Base-by-base conservation (phyloP, 169 alveolate genomes). In the Plasmodium ovale region DNA sequence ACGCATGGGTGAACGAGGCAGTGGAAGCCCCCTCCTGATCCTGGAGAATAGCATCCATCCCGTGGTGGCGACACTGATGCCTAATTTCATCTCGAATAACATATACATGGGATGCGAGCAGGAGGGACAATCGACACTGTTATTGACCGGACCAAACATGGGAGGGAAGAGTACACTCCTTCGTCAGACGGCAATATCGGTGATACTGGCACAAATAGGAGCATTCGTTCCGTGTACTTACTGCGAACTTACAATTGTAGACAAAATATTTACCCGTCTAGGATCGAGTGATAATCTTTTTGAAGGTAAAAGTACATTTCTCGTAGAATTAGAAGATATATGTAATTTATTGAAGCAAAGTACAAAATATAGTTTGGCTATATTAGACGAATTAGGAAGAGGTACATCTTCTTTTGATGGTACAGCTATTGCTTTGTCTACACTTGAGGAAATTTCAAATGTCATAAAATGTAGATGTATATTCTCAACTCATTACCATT, bases 111-210 rank as follows among this genome's bases (percentile, higher is more conserved):
- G 87, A 25, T 79, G 91, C 39, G 67, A 72, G 29, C 87, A 84
- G 33, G 93, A 77, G 51, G 70, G 53, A 37, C 58, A 62, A 56
- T 31, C 71, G 0, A 65, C 92, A 5, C 51, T 97, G 42, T 95
- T 99, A 60, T 94, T 99, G 51, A 98, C 99, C 9, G 99, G 99
- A 0, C 99, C 99, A 29, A 99, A 99, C 92, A 99, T 99, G 99
- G 99, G 99, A 23, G 99, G 99, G 33, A 99, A 99, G 93, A 96
- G 99, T 35, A 99, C 99, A 0, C 88, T 98, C 16, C 95, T 98
- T 60, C 91, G 99, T 51, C 99, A 98, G 94, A 95, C 98, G 4
- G 97, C 99, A 44, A 92, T 98, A 14, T 95, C 99, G 7, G 98
- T 97, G 2, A 96, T 99, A 33, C 89, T 99, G 89, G 99, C 99